Base-by-base conservation (phyloP, 257 asterid genomes). In the Cynanchum wilfordii region DNA sequence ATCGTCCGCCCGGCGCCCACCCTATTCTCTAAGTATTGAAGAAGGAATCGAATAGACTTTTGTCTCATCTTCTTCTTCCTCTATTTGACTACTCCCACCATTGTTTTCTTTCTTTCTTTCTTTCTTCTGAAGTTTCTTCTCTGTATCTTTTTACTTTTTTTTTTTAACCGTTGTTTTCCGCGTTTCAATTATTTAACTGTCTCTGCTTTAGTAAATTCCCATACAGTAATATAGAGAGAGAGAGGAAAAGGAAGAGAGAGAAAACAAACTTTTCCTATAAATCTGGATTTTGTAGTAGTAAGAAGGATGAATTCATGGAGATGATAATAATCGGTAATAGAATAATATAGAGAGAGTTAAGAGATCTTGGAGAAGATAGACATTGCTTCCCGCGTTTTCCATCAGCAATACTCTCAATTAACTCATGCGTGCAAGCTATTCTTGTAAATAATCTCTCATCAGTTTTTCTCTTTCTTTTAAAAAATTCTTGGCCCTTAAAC, bases 361-460 rank as follows among this genome's bases (percentile, higher is more conserved):
- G 51, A 38, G 30, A 78, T 56, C 5, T 38, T 7, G 42, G 57
- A 25, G 72, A 65, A 70, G 62, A 82, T 75, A 80, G 84, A 78
- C 79, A 76, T 91, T 88, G 95, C 96, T 89, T 91, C 90, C 97
- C 86, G 91, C 90, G 84, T 89, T 77, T 80, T 71, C 84, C 88
- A 80, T 80, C 75, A 76, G 71, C 82, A 74, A 78, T 75, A 58
- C 45, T 54, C 55, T 54, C 55, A 81, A 80, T 82, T 62, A 79
- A 82, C 68, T 77, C 66, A 88, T 87, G 97, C 97, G 97, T 92
- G 93, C 96, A 92, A 92, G 97, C 86, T 75, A 87, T 87, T 83
- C 73, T 82, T 78, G 57, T 80, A 33, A 33, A 33, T 33, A 62
- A 69, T 80, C 75, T 80, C 75, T 60, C 47, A 57, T 49, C 73